Conservation (phyloP, 2,329 filamentous ascomycete genomes). For the Aspergillus sp. region DNA sequence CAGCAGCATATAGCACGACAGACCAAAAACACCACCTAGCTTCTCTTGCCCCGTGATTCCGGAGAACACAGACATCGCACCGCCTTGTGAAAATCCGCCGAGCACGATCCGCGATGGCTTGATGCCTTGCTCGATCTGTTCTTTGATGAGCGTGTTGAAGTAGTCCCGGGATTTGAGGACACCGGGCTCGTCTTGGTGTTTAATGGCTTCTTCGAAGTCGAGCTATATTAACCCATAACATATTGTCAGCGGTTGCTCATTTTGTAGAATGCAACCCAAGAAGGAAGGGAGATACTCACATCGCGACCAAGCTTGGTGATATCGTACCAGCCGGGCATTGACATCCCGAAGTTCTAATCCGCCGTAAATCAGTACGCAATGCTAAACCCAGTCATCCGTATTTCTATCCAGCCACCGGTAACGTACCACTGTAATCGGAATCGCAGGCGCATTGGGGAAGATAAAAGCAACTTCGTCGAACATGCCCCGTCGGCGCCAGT, state of each 20-base stretch:
- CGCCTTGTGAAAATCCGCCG: slow-evolving; percentile 69
- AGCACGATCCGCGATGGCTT: slow-evolving; percentile 79
- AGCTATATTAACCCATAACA: slow-evolving; percentile 14
- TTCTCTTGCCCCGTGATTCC: slow-evolving; percentile 73
- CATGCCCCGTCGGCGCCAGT: slow-evolving; percentile 76
- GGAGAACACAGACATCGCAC: slow-evolving; percentile 79
- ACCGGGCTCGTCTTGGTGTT: slow-evolving; percentile 60
- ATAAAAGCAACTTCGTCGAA: slow-evolving; percentile 92
- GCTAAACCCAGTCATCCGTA: background rate
- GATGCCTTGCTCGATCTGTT: slow-evolving; percentile 79
- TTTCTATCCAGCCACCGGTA: background rate
- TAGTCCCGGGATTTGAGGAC: slow-evolving; percentile 72
- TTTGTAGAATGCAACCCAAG: background rate
- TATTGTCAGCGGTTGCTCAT: background rate
- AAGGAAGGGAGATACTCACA: slow-evolving; percentile 26
- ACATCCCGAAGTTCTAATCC: slow-evolving; percentile 68
- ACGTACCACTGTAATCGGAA: slow-evolving; percentile 76
- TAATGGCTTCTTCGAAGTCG: slow-evolving; percentile 42
- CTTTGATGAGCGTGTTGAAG: slow-evolving; percentile 75
- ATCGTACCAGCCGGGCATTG: slow-evolving; percentile 70
- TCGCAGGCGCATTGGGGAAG: slow-evolving; percentile 83
- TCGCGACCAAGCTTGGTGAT: slow-evolving; percentile 46
- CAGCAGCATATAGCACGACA: slow-evolving; percentile 80
- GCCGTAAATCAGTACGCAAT: background rate
- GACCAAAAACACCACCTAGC: slow-evolving; percentile 81